Conservation (phyloP, 805 yeast species). For the Torulaspora microellipsoides region DNA sequence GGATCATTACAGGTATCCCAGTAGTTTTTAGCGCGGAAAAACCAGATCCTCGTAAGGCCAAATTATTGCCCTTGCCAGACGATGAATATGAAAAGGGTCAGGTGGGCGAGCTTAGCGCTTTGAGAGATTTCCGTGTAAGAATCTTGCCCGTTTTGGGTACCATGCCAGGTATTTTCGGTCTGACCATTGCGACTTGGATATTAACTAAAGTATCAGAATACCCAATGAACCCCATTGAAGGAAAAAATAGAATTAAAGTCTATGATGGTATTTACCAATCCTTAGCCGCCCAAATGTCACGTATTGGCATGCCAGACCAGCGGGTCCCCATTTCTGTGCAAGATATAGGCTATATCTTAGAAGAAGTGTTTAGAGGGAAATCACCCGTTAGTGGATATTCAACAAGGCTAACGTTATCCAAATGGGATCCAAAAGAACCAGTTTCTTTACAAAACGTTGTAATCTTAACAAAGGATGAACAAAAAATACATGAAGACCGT, state of each 20-base stretch:
- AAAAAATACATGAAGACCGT: slow-evolving; percentile 67
- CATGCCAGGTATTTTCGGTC: slow-evolving; percentile 94
- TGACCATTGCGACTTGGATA: slow-evolving; percentile 80
- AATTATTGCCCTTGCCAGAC: slow-evolving; percentile 77
- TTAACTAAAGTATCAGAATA: slow-evolving; percentile 79
- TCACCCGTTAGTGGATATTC: slow-evolving; percentile 81
- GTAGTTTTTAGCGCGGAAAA: slow-evolving; percentile 92
- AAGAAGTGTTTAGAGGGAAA: slow-evolving; percentile 90
- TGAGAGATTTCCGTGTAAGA: slow-evolving; percentile 87
- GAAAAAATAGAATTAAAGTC: slow-evolving; percentile 77
- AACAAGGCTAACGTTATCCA: slow-evolving; percentile 70
- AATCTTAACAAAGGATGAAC: slow-evolving; percentile 85
- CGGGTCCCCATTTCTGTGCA: slow-evolving; percentile 65
- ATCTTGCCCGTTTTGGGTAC: slow-evolving; percentile 95
- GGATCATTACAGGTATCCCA: slow-evolving; percentile 71
- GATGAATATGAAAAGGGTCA: slow-evolving; percentile 70
- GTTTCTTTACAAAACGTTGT: slow-evolving; percentile 75
- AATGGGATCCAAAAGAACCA: slow-evolving; percentile 74
- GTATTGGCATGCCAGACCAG: slow-evolving; percentile 69
- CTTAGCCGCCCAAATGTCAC: slow-evolving; percentile 79
- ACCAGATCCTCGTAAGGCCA: slow-evolving; percentile 93
- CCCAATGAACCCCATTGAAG: slow-evolving; percentile 86
- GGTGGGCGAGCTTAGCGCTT: slow-evolving; percentile 66
- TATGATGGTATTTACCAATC: slow-evolving; percentile 81
- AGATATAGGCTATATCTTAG: slow-evolving; percentile 80